Percentiles rank a stretch among this genome's conserved stretches.
Conservation (phyloP, 2,329 filamentous ascomycete genomes). For the Gliomastix tumulicola region DNA sequence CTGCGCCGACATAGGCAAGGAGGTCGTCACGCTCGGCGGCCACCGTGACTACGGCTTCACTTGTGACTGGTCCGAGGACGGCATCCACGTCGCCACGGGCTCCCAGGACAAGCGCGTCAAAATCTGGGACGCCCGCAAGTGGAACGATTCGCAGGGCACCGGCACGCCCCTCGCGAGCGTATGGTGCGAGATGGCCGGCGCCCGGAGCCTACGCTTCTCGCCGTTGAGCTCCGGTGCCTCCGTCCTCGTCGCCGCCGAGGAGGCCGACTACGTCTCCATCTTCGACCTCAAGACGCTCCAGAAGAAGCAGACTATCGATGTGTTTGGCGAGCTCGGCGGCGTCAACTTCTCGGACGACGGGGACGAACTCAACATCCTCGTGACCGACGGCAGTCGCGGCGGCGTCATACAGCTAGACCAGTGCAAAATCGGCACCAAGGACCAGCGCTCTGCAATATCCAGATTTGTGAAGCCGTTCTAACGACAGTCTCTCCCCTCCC, state of each 20-base stretch:
- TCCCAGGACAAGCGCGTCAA: conserved; percentile 68
- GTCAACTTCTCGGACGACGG: conserved; percentile 61
- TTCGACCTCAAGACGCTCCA: conserved; percentile 60
- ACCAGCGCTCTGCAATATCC: too few relatives aligned
- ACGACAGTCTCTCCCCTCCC: background rate
- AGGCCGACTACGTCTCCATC: conserved; percentile 65
- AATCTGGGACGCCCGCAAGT: conserved; percentile 71
- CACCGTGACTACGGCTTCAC: conserved; percentile 69
- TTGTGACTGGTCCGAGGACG: conserved; percentile 74
- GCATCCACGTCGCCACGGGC: conserved; percentile 68
- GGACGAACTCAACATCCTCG: conserved; percentile 60
- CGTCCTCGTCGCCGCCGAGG: conserved; percentile 66
- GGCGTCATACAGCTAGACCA: conserved; percentile 61
- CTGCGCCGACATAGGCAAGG: conserved; percentile 58
- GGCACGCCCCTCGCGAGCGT: conserved; percentile 46
- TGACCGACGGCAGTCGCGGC: conserved; percentile 58
- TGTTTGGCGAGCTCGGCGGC: conserved; percentile 71
- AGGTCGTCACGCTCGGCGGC: conserved; percentile 49
- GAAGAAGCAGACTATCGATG: conserved; percentile 62
- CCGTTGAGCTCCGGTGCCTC: conserved; percentile 60
- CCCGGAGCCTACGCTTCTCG: conserved; percentile 64
- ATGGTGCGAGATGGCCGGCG: conserved; percentile 59
- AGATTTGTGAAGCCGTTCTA: too few relatives aligned
- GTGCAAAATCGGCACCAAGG: too few relatives aligned
- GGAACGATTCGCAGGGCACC: conserved; percentile 45